A percentile compares a stretch with the other conserved stretches of the same genome.
Evolutionary conservation across 495 filamentous ascomycete species (phyloP).

Genomic region (Penicillium egyptiacum): DNA sequence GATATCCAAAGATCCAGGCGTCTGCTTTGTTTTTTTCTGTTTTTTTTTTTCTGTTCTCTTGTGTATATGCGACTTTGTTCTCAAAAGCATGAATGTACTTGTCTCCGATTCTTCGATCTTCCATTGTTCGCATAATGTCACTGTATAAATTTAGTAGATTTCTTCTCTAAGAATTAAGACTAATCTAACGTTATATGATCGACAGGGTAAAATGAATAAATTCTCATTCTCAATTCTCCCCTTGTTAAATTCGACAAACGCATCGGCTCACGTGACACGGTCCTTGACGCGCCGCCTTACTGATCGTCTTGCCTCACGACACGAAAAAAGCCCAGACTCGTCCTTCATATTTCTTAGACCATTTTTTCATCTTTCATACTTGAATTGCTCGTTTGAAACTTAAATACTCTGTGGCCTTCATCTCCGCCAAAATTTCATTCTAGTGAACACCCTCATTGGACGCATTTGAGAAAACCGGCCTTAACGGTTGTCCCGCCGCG

Average conservation of each 20-base stretch:
- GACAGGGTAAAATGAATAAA: constrained; percentile 11
- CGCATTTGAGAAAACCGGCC: constrained; percentile 18
- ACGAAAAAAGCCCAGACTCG: constrained; percentile 16
- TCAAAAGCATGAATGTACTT: constrained; percentile 13
- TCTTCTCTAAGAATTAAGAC: background rate
- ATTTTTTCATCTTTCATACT: constrained; percentile 1
- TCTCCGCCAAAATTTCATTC: background rate
- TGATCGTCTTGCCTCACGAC: constrained; percentile 36
- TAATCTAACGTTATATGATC: background rate
- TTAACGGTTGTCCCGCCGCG: constrained; percentile 38
- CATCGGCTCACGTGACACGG: constrained; percentile 36
- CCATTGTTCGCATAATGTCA: constrained; percentile 1
- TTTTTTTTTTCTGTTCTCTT: constrained; percentile 17
- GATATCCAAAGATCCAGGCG: constrained; percentile 47
- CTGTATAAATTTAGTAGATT: constrained; percentile 1
- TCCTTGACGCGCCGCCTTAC: constrained; percentile 39
- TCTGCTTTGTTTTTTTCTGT: constrained; percentile 21
- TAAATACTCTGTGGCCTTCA: constrained; percentile 2
- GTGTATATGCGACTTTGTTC: constrained; percentile 12
- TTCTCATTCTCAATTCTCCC: background rate
- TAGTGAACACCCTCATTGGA: constrained; percentile 20
- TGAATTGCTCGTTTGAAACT: constrained; percentile 4
- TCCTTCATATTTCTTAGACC: background rate
- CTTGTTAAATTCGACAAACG: constrained; percentile 16
- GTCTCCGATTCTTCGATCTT: constrained; percentile 8